Evolutionary conservation across 345 rosid species (phyloP), one percentile per base, ranked within the genome.

Genomic region (Hypericum perforatum): DNA sequence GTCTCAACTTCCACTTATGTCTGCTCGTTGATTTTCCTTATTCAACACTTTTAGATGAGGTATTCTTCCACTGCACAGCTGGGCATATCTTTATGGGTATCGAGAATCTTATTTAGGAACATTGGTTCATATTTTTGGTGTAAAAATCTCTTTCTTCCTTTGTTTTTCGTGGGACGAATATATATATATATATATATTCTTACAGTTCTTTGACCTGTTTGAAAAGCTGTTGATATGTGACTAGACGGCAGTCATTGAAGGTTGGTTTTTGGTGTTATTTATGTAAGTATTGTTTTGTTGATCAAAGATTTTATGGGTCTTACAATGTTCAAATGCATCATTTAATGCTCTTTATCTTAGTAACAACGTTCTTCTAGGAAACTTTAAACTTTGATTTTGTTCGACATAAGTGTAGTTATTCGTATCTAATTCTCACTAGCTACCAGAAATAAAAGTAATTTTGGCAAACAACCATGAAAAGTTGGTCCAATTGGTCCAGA

Each of bases 351-450:
- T n/a, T n/a, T n/a, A n/a, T n/a, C n/a, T n/a, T n/a, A n/a, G n/a
- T n/a, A n/a, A n/a, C n/a, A n/a, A n/a, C n/a, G n/a, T n/a, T n/a
- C n/a, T n/a, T n/a, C n/a, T n/a, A n/a, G n/a, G n/a, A n/a, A n/a
- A n/a, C n/a, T n/a, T 11, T 9, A 61, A 45, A 15, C 15, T 13
- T 44, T 11, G 13, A 9, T 49, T 0, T 39, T 11, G 9, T 39
- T 45, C 14, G 12, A 51, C 22, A 40, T 37, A 39, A 51, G 6
- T 62, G 59, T 73, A 88, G 95, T 86, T 92, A 62, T 92, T 88
- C 70, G 96, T 88, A 52, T 96, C 98, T 39, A 92, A 92, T 70
- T 96, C 96, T 65, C 85, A 83, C 80, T 87, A 92, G 70, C 96
- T 96, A 40, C 78, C 68, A 41, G 94, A 85, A 59, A 71, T 92